phyloP scores from a whole-genome alignment of 2,329 filamentous ascomycete species.

The Xylariaceae sp. region DNA sequence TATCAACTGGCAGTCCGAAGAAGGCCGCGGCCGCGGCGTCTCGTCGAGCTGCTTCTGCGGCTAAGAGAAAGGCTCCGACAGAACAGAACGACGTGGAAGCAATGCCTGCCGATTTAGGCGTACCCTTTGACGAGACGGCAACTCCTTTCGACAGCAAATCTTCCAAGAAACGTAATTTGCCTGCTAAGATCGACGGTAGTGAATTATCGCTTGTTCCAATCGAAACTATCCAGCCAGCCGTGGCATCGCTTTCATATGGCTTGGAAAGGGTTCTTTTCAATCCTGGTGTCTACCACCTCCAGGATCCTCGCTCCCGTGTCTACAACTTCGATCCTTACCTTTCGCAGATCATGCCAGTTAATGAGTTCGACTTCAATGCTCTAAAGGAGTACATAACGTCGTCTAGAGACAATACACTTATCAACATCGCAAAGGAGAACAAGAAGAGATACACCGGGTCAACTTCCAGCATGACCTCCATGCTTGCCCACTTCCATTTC shows the following conservation, averaged over 20 bases:
- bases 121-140: background rate
- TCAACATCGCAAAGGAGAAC: slow-evolving; percentile 59
- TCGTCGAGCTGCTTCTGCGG: too few species aligned
- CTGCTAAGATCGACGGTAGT: slow-evolving; percentile 23
- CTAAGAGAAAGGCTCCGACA: too few species aligned
- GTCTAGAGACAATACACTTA: slow-evolving; percentile 70
- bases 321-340: slow-evolving; percentile 98
- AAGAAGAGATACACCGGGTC: slow-evolving; percentile 84
- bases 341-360: slow-evolving; percentile 83
- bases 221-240: slow-evolving; percentile 32
- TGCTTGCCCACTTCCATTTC: slow-evolving; percentile 86
- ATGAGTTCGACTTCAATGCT: slow-evolving; percentile 86
- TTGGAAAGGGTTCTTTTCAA: slow-evolving; percentile 94
- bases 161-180: slow-evolving; percentile 12
- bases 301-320: slow-evolving; percentile 79
- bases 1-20: too few species aligned
- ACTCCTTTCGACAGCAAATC: slow-evolving; percentile 1
- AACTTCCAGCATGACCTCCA: slow-evolving; percentile 91
- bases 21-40: too few species aligned
- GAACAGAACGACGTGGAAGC: too few species aligned
- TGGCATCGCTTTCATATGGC: slow-evolving; percentile 64
- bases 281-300: slow-evolving; percentile 82
- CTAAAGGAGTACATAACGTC: slow-evolving; percentile 86
- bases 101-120: slow-evolving; percentile 6
- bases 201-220: slow-evolving; percentile 31